A percentile compares a stretch with the other conserved stretches of the same genome.
phyloP scores from a whole-genome alignment of 352 stramenopile species.

The Phytophthora macrochlamydospora region DNA sequence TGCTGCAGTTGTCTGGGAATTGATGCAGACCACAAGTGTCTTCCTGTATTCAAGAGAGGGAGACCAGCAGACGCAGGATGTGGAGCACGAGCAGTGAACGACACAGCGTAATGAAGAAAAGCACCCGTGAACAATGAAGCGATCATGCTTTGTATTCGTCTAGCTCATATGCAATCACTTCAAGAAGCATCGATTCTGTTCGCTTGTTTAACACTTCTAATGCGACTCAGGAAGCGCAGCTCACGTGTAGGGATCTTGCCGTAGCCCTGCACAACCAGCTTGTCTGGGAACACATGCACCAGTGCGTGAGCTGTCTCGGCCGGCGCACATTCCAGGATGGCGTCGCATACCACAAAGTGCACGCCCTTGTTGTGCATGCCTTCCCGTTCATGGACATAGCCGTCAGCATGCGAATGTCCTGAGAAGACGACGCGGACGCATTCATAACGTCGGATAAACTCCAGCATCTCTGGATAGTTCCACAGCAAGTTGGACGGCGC shows the following conservation, averaged over 20 bases:
- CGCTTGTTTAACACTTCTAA: slow-evolving; percentile 7
- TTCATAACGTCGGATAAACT: slow-evolving; percentile 39
- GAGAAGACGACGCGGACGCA: slow-evolving; percentile 75
- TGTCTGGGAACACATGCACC: slow-evolving; percentile 62
- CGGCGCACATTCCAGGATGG: slow-evolving; percentile 69
- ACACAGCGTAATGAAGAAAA: slow-evolving; percentile 28
- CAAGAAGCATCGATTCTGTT: slow-evolving; percentile 10
- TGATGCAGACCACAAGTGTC: neutral
- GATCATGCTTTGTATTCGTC: too few relatives aligned
- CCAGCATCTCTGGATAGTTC: slow-evolving; percentile 79
- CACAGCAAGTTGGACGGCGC: slow-evolving; percentile 60
- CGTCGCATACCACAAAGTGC: slow-evolving; percentile 74
- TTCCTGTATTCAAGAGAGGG: slow-evolving; percentile 11
- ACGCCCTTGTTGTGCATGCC: slow-evolving; percentile 47
- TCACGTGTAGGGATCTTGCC: slow-evolving; percentile 67
- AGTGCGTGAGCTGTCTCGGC: slow-evolving; percentile 64
- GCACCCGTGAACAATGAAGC: slow-evolving; percentile 26
- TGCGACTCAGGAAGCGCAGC: slow-evolving; percentile 41
- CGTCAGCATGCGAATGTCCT: slow-evolving; percentile 70
- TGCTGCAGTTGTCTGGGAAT: neutral
- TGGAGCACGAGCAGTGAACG: slow-evolving; percentile 22
- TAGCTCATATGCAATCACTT: slow-evolving; percentile 3
- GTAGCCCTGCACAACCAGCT: slow-evolving; percentile 56
- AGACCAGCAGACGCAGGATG: slow-evolving; percentile 2
- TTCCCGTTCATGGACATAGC: slow-evolving; percentile 45